A percentile compares a stretch with the other conserved stretches of the same genome.
These are phyloP conservation scores for Cercophora scortea DNA, from an alignment of 495 filamentous ascomycete species.

Conservation along the genomic window DNA sequence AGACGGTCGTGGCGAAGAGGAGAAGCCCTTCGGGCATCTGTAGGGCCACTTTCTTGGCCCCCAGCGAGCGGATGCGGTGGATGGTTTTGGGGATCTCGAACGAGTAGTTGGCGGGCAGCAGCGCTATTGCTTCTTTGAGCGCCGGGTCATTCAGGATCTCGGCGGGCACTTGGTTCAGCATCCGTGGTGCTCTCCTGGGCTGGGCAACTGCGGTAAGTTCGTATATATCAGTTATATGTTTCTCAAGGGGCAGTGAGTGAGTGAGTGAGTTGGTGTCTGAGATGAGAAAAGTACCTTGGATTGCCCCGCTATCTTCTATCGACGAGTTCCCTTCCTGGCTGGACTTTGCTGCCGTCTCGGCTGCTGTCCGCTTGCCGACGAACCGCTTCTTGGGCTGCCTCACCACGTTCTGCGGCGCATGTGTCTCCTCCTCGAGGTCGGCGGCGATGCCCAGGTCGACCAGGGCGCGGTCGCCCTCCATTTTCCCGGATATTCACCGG, in stretches of 20 bases:
- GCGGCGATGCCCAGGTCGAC: conserved; percentile 47
- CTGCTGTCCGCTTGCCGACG: conserved; percentile 55
- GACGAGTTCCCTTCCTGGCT: conserved; percentile 26
- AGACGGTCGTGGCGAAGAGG: conserved; percentile 94
- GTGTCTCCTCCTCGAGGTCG: conserved; percentile 41
- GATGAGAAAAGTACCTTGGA: conserved; percentile 37
- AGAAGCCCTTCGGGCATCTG: conserved; percentile 96
- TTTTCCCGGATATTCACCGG: conserved; percentile 6
- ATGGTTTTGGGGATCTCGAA: conserved; percentile 99
- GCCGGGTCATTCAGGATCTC: conserved; percentile 80
- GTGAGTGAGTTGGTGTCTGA: background rate
- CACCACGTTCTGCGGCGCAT: conserved; percentile 25
- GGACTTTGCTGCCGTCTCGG: conserved; percentile 45
- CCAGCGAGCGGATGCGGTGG: conserved; percentile 75
- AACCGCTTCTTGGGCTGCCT: conserved; percentile 72
- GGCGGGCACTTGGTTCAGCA: conserved; percentile 81
- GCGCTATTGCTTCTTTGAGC: conserved; percentile 79
- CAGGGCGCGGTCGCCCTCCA: conserved; percentile 47
- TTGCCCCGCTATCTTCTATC: conserved; percentile 58
- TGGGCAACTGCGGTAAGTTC: conserved; percentile 33
- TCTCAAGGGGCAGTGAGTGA: no score
- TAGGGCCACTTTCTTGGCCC: conserved; percentile 72
- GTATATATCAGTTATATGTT: conserved; percentile 3
- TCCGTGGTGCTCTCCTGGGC: conserved; percentile 60
- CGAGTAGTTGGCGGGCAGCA: conserved; percentile 89